These are phyloP conservation scores for Pythium pyrilobum DNA, from an alignment of 352 stramenopile genomes.

Conservation along the genomic window DNA sequence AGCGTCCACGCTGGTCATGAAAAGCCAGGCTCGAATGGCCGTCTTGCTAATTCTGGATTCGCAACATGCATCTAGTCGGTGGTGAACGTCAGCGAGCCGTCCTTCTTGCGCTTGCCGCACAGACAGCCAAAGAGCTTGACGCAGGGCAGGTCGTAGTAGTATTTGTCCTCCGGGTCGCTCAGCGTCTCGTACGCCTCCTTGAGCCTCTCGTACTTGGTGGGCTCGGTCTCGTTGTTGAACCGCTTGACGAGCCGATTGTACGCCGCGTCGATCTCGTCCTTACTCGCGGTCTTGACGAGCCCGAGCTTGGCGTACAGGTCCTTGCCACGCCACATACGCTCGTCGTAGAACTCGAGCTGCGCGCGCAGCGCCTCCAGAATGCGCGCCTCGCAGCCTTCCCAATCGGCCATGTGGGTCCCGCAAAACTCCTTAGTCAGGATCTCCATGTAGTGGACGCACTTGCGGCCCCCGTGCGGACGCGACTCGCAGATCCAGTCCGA, in stretches of 20 bases:
- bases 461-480: slow-evolving; percentile 36
- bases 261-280: slow-evolving; percentile 70
- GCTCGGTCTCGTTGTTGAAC: slow-evolving; percentile 83
- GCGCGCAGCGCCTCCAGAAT: slow-evolving; percentile 59
- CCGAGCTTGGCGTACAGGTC: slow-evolving; percentile 78
- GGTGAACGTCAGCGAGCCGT: slow-evolving; percentile 74
- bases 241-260: slow-evolving; percentile 81
- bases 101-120: slow-evolving; percentile 75
- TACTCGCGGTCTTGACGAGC: slow-evolving; percentile 58
- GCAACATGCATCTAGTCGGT: slow-evolving; percentile 30
- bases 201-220: slow-evolving; percentile 81
- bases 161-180: slow-evolving; percentile 78
- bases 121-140: slow-evolving; percentile 75
- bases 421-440: slow-evolving; percentile 59
- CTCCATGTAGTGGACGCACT: slow-evolving; percentile 75
- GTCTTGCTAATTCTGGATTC: neutral
- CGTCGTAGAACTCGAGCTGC: slow-evolving; percentile 68
- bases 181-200: slow-evolving; percentile 70
- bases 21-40: too few relatives aligned
- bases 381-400: slow-evolving; percentile 37
- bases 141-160: slow-evolving; percentile 81
- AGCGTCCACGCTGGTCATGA: neutral
- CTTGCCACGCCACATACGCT: slow-evolving; percentile 73
- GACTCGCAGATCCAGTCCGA: slow-evolving; percentile 70
- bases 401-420: slow-evolving; percentile 68